Base-by-base conservation (phyloP, 2,329 filamentous ascomycete species). In the Pseudogymnoascus sp. region DNA sequence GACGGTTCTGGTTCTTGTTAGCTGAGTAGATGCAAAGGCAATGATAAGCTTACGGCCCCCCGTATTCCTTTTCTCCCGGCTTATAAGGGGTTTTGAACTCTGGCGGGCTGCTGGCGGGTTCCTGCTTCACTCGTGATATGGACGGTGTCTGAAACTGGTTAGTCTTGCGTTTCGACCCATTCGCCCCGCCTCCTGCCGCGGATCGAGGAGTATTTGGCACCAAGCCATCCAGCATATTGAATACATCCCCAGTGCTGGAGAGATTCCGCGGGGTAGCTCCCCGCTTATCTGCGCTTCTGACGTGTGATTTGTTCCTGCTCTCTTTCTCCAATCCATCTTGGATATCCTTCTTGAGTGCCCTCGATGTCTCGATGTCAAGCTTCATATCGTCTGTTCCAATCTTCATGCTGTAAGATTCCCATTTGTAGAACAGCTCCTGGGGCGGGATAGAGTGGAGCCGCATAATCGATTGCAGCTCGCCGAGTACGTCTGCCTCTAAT, bases 391-490 rank as follows among this genome's bases (percentile, higher is more conserved):
- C 91, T 59, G 85, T 79, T 24, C 93, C 91, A 87, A 97, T 92
- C 76, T 93, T 96, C 74, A 99, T 88, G 75, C 90, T 93, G 80
- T 97, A 97, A 0, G 92, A 93, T 76, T 99, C 95, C 95, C 95
- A 99, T 81, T 97, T 97, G 85, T 91, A 97, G 76, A 91, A 97
- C 26, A 97, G 81, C 73, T 97, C 95, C 74, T 97, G 87, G 35
- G 87, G 82, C 14, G 86, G 85, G 65, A 97, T 83, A 59, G 86
- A 86, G 76, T 97, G 91, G 65, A 97, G 81, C 62, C 88, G 86
- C 78, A 95, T 83, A 73, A 96, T 96, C 64, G 91, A 96, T 73
- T 89, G 83, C 68, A 99, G 80, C 77, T 97, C 93, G 62, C 82
- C 79, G 67, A 91, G 79, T 64, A 97, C 84, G 74, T 97, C 93